A percentile compares a stretch with the other conserved stretches of the same genome.
Conservation (phyloP, 2,329 filamentous ascomycete species). For the Beauveria bassiana region DNA sequence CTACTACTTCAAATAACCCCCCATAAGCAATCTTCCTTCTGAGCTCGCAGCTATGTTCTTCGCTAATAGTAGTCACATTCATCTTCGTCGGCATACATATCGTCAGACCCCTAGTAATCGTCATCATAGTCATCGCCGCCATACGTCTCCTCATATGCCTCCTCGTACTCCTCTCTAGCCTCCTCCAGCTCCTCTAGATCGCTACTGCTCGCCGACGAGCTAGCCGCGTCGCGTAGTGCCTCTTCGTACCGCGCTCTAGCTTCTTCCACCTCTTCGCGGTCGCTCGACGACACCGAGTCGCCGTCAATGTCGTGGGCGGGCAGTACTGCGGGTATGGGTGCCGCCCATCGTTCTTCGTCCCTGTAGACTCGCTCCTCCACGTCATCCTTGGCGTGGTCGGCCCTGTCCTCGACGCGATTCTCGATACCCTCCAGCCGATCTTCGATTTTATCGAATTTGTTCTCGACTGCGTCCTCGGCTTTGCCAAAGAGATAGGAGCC, state of each 20-base stretch:
- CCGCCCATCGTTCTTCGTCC: not conserved
- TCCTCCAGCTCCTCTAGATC: conserved; percentile 45
- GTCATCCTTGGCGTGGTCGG: not conserved
- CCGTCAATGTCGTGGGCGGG: conserved; percentile 29
- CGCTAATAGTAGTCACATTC: not conserved
- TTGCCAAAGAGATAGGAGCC: conserved; percentile 42
- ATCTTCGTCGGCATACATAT: not conserved
- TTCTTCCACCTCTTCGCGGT: conserved; percentile 34
- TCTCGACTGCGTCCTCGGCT: conserved; percentile 3
- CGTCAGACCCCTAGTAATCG: not conserved
- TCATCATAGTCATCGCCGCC: conserved; percentile 14
- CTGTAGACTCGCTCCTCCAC: not conserved
- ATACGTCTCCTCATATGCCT: conserved; percentile 40
- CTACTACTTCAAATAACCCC: not conserved
- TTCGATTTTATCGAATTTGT: not conserved
- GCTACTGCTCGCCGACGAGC: conserved; percentile 42
- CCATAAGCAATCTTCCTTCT: not conserved
- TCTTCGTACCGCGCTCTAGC: conserved; percentile 38
- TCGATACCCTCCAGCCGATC: conserved; percentile 10
- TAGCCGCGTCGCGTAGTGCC: conserved; percentile 29
- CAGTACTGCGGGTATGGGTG: not conserved
- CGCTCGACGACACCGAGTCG: conserved; percentile 33
- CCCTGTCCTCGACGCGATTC: not conserved
- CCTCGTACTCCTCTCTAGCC: conserved; percentile 41
- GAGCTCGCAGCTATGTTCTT: not conserved